Evolutionary conservation across 495 filamentous ascomycete species (phyloP).

Genomic region (Neurospora discreta): DNA sequence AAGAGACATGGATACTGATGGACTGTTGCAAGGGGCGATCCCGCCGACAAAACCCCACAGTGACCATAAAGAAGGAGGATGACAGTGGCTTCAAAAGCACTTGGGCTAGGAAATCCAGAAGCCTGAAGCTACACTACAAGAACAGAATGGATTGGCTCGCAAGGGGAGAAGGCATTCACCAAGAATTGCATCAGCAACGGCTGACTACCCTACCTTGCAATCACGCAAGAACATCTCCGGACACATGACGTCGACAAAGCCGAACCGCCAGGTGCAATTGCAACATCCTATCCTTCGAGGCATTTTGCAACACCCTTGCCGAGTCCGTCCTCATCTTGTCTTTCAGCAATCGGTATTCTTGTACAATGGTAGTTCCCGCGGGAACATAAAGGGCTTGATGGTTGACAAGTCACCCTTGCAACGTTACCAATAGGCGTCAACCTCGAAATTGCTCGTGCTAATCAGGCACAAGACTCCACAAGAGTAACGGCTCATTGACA

Average conservation of each 20-base stretch:
- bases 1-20: background rate
- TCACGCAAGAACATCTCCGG: background rate
- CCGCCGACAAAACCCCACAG: background rate
- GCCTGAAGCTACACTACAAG: background rate
- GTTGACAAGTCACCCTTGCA: background rate
- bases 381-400: background rate
- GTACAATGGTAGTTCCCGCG: background rate
- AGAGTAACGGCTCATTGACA: background rate
- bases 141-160: background rate
- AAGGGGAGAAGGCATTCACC: background rate
- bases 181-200: background rate
- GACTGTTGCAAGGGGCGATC: background rate
- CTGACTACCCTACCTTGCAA: background rate
- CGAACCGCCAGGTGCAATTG: background rate
- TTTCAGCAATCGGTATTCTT: background rate
- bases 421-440: background rate
- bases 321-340: background rate
- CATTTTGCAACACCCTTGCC: background rate
- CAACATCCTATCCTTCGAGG: background rate
- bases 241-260: background rate
- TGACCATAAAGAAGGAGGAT: background rate
- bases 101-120: background rate
- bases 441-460: background rate
- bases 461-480: background rate
- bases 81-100: background rate